Percentiles rank a stretch among this genome's conserved stretches.
phyloP scores from a whole-genome alignment of 495 filamentous ascomycete genomes.

The Aspergillus conjunctus region DNA sequence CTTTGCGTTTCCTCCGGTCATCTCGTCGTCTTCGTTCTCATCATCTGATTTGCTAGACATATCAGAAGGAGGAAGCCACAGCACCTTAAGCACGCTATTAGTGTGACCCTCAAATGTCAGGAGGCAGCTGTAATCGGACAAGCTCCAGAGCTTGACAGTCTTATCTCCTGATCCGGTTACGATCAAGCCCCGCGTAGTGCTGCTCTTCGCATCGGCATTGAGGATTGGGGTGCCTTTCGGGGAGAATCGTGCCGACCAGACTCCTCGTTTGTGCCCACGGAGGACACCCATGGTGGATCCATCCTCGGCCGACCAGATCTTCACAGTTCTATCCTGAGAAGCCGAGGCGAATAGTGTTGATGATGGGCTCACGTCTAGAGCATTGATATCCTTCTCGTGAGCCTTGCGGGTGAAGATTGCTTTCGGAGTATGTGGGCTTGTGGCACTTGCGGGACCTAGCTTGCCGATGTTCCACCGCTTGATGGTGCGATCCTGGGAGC shows the following conservation, averaged over 20 bases:
- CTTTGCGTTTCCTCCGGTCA: slow-evolving; percentile 25
- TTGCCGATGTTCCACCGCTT: slow-evolving; percentile 81
- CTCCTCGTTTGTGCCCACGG: slow-evolving; percentile 87
- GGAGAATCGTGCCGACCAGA: slow-evolving; percentile 91
- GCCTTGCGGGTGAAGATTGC: slow-evolving; percentile 85
- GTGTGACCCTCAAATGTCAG: slow-evolving; percentile 95
- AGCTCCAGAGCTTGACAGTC: slow-evolving; percentile 92
- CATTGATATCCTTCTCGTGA: slow-evolving; percentile 99
- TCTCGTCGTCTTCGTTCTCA: slow-evolving; percentile 42
- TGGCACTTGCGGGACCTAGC: slow-evolving; percentile 39
- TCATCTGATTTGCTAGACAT: slow-evolving; percentile 34
- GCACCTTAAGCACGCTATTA: slow-evolving; percentile 89
- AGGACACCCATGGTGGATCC: slow-evolving; percentile 89
- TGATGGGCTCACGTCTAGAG: slow-evolving; percentile 73
- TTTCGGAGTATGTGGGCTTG: slow-evolving; percentile 46
- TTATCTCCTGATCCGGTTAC: slow-evolving; percentile 93
- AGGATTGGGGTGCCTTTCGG: slow-evolving; percentile 75
- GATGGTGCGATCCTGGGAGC: slow-evolving; percentile 91
- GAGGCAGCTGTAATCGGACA: slow-evolving; percentile 89
- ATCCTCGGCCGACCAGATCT: slow-evolving; percentile 89
- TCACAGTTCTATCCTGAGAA: slow-evolving; percentile 93
- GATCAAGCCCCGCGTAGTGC: slow-evolving; percentile 68
- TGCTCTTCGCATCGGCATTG: slow-evolving; percentile 63
- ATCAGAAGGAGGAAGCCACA: slow-evolving; percentile 75
- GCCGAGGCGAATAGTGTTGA: slow-evolving; percentile 84